Evolutionary conservation across 1,284 basidiomycete species (phyloP), one percentile per base, ranked within the genome.

Genomic region (Heterobasidion parviporum): DNA sequence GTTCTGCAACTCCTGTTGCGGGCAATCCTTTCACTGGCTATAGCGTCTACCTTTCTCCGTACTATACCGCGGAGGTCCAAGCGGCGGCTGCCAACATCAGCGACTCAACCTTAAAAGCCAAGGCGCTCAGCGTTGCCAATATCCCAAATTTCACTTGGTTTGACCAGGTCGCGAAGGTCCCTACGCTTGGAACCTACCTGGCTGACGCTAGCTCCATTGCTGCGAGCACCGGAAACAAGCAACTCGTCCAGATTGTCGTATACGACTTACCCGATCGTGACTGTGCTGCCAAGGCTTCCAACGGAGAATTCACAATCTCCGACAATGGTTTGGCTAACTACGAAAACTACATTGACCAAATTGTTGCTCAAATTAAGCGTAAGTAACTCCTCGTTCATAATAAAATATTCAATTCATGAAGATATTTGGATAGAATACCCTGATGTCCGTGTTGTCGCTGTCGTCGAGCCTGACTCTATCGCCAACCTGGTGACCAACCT

Each of bases 61-160:
- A 73, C 69, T 83, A 82, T 60, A 76, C 77, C 34, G 64, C 66
- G 50, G 79, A 84, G 66, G 73, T 83, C 53, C 56, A 61, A 2
- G 74, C 77, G 36, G 81, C 80, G 15, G 79, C 76, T n/a, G 71
- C 68, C 12, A 57, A 64, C 18, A 80, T 84, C 61, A 70, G 72
- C 49, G 78, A 83, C 60, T 35, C 80, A 0, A 73, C 75, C 15
- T 67, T 72, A 55, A 70, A 72, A 50, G 70, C 79, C 10, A 78
- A 80, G 64, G 81, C 81, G 41, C 61, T 72, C 43, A 72, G 69
- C 53, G 76, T 83, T 43, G 79, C 76, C 15, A 69, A 77, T 10
- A 78, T 83, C 63, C 80, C 81, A 18, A 81, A 77, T 34, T 83
- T 83, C 74, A 79, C 73, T 52, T 83, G 82, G 81, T 74, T 83